Conservation (phyloP, 129 eudicot genomes). For the Silybum marianum region DNA sequence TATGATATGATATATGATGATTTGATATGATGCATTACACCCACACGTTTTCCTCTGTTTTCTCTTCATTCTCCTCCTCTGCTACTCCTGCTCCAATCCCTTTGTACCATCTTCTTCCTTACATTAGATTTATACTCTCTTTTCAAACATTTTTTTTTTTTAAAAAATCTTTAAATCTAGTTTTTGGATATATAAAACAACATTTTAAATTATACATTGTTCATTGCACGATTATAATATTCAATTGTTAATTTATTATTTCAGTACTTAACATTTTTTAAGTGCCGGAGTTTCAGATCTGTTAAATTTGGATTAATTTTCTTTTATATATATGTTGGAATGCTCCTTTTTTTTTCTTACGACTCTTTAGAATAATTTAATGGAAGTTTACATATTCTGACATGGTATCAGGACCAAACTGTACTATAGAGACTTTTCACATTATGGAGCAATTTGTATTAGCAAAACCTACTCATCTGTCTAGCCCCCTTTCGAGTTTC, state of each 20-base stretch:
- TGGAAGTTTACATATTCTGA: too few relatives aligned
- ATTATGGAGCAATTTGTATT: neutral
- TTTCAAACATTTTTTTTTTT: neutral
- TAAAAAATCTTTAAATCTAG: neutral
- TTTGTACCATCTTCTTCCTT: slow-evolving; percentile 33
- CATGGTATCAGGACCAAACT: too few relatives aligned
- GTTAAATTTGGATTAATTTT: too few relatives aligned
- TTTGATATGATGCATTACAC: slow-evolving; percentile 40
- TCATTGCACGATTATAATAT: too few relatives aligned
- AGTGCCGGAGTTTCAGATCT: too few relatives aligned
- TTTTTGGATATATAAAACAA: too few relatives aligned
- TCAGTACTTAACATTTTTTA: too few relatives aligned
- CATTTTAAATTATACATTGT: too few relatives aligned
- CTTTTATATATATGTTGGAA: too few relatives aligned
- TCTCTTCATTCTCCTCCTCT: slow-evolving; percentile 29
- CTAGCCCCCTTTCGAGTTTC: neutral
- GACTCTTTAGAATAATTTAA: too few relatives aligned
- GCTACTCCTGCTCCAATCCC: neutral
- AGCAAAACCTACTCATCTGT: neutral
- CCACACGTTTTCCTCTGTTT: slow-evolving; percentile 40
- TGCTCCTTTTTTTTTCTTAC: too few relatives aligned
- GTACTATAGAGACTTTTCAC: neutral
- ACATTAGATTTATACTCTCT: slow-evolving; percentile 4
- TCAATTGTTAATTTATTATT: too few relatives aligned
- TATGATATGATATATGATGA: slow-evolving; percentile 25